These are phyloP conservation scores for Sindora glabra DNA, from an alignment of 306 rosid species.

Conservation along the genomic window DNA sequence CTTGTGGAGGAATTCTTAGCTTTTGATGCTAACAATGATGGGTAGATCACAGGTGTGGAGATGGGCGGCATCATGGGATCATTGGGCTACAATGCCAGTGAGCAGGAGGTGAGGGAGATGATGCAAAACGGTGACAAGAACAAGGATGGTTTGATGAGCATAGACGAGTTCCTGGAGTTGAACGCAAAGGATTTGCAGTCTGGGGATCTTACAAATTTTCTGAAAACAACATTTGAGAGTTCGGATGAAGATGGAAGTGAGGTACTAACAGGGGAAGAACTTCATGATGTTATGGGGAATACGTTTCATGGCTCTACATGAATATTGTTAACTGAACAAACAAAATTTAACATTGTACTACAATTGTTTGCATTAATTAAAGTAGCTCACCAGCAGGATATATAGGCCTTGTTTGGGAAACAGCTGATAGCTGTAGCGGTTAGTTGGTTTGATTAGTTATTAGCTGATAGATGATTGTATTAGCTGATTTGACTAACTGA, in stretches of 20 bases:
- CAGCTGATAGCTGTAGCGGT: too few relatives aligned
- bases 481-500: too few relatives aligned
- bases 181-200: constrained; percentile 47
- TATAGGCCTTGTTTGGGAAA: too few relatives aligned
- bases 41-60: constrained; percentile 27
- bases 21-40: constrained; percentile 41
- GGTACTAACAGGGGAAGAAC: constrained; percentile 43
- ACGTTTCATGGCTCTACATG: too few relatives aligned
- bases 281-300: constrained; percentile 34
- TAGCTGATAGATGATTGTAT: too few relatives aligned
- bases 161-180: constrained; percentile 39
- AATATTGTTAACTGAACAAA: too few relatives aligned
- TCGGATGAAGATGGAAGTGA: constrained; percentile 41
- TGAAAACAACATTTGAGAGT: constrained; percentile 34
- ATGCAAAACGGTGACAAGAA: constrained; percentile 46
- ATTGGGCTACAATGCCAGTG: constrained; percentile 33
- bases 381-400: too few relatives aligned
- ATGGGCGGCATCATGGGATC: constrained; percentile 42
- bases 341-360: too few relatives aligned
- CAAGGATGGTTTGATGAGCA: constrained; percentile 26
- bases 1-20: constrained; percentile 39
- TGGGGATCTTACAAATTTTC: constrained; percentile 26
- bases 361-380: too few relatives aligned
- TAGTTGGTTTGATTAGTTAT: too few relatives aligned
- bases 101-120: constrained; percentile 51